Evolutionary conservation across 169 alveolate genomes (phyloP).

Genomic region (Plasmodium berghei): DNA sequence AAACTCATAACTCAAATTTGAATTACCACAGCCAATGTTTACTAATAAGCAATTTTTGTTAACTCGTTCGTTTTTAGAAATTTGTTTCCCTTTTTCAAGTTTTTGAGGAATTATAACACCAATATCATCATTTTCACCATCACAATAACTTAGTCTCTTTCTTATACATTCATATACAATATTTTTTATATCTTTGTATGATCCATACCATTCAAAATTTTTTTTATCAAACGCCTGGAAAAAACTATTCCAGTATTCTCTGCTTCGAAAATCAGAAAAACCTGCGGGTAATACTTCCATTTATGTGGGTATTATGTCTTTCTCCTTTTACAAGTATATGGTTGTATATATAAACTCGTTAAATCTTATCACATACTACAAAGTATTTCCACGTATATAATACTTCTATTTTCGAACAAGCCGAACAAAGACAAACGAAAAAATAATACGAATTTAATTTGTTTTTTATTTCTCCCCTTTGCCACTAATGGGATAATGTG

Average conservation of each 20-base stretch:
- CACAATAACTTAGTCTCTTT: conserved; percentile 29
- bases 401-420: too few species aligned
- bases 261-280: conserved; percentile 80
- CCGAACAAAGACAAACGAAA: too few species aligned
- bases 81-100: neutral
- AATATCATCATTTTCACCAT: neutral
- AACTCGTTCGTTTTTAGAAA: neutral
- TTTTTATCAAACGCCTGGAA: conserved; percentile 79
- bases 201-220: conserved; percentile 85
- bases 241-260: conserved; percentile 83
- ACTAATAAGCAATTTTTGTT: conserved; percentile 74
- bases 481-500: too few species aligned
- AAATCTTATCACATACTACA: too few species aligned
- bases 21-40: conserved; percentile 85
- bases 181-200: conserved; percentile 73
- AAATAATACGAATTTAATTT: too few species aligned
- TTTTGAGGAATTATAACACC: neutral
- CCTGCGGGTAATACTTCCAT: conserved; percentile 76
- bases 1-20: conserved; percentile 78
- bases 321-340: too few species aligned
- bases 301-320: too few species aligned
- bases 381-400: too few species aligned
- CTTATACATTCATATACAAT: conserved; percentile 46
- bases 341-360: too few species aligned
- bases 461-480: too few species aligned